phyloP scores from a whole-genome alignment of 2,329 filamentous ascomycete genomes.

The Alternaria sp. region DNA sequence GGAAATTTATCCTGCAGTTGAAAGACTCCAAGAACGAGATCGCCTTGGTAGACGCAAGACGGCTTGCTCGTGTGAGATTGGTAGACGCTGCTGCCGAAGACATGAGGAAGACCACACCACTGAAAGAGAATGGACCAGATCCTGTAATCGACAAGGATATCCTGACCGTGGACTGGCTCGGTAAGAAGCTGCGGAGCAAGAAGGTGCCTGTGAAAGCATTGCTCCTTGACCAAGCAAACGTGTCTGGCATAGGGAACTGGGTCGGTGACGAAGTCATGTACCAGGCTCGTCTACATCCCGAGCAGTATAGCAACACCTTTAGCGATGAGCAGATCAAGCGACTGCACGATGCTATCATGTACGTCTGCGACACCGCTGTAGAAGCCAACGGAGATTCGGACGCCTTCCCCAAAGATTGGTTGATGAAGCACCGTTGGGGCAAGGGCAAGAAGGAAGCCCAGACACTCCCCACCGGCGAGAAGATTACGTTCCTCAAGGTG shows the following conservation, averaged over 20 bases:
- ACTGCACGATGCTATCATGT: slow-evolving; percentile 74
- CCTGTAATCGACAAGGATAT: slow-evolving; percentile 81
- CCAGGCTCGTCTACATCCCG: slow-evolving; percentile 85
- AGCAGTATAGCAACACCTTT: slow-evolving; percentile 89
- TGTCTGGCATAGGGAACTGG: slow-evolving; percentile 97
- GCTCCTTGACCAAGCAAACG: slow-evolving; percentile 75
- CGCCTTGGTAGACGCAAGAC: slow-evolving; percentile 83
- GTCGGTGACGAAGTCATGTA: slow-evolving; percentile 94
- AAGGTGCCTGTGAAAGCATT: slow-evolving; percentile 89
- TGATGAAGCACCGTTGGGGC: slow-evolving; percentile 87
- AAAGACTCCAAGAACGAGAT: slow-evolving; percentile 66
- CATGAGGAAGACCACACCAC: slow-evolving; percentile 76
- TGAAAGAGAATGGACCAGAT: slow-evolving; percentile 93
- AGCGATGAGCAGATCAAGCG: slow-evolving; percentile 71
- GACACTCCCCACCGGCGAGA: slow-evolving; percentile 80
- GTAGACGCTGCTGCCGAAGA: slow-evolving; percentile 79
- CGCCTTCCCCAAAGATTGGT: slow-evolving; percentile 81
- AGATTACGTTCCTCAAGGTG: slow-evolving; percentile 84
- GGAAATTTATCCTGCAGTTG: slow-evolving; percentile 82
- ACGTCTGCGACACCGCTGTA: slow-evolving; percentile 81
- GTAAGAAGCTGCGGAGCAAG: slow-evolving; percentile 72
- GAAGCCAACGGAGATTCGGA: slow-evolving; percentile 81
- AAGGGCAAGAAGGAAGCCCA: slow-evolving; percentile 79
- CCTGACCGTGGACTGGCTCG: slow-evolving; percentile 78
- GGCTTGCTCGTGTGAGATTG: slow-evolving; percentile 79